These are phyloP conservation scores for Hypoxylon sp. DNA, from an alignment of 2,329 filamentous ascomycete species.

Conservation along the genomic window DNA sequence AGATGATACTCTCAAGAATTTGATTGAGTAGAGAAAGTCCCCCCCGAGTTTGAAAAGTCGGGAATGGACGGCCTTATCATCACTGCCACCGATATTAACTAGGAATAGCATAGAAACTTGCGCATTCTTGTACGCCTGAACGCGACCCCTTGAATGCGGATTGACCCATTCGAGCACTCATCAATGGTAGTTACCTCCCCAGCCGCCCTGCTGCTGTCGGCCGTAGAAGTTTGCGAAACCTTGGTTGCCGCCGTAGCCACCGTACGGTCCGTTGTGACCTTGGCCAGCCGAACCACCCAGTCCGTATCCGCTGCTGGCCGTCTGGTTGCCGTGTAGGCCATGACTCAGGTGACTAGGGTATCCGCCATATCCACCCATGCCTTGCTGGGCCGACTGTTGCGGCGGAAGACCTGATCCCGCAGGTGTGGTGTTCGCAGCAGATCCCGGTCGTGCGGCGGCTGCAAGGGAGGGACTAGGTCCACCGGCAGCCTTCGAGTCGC, in stretches of 20 bases:
- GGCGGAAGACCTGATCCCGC: conserved; percentile 64
- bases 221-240: conserved; percentile 60
- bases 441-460: conserved; percentile 64
- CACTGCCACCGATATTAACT: conserved; percentile 18
- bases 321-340: conserved; percentile 60
- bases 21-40: conserved; percentile 38
- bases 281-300: conserved; percentile 60
- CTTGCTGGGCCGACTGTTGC: conserved; percentile 61
- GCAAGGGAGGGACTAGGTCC: conserved; percentile 65
- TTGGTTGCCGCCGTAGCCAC: conserved; percentile 57
- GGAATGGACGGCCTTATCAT: conserved; percentile 15
- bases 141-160: conserved; percentile 32
- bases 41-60: conserved; percentile 1
- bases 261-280: conserved; percentile 63
- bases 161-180: conserved; percentile 31
- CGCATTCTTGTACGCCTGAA: conserved; percentile 22
- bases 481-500: conserved; percentile 61
- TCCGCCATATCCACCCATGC: conserved; percentile 62
- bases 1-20: conserved; percentile 30
- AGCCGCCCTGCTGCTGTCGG: conserved; percentile 60
- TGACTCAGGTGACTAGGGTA: conserved; percentile 64
- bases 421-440: conserved; percentile 62
- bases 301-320: conserved; percentile 57
- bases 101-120: conserved; percentile 19
- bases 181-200: conserved; percentile 66